Evolutionary conservation across 2,329 filamentous ascomycete genomes (phyloP).

Genomic region (Epichloe sylvatica): DNA sequence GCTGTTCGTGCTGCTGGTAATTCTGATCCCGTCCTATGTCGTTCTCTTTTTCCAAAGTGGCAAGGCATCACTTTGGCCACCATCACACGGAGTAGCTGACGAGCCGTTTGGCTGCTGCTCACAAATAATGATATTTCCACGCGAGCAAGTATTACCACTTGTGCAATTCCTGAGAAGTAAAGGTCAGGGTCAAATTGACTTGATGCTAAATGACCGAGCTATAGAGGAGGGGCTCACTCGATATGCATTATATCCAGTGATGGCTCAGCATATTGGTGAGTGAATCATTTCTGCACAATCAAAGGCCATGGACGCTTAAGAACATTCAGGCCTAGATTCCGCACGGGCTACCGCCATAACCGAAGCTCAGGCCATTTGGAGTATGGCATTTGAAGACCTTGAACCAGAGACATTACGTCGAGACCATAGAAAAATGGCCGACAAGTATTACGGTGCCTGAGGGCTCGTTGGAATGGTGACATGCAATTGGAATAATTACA

Average conservation of each 20-base stretch:
- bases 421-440: not conserved
- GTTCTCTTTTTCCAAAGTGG: not conserved
- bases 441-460: not conserved
- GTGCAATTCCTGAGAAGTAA: not conserved
- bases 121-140: not conserved
- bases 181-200: not conserved
- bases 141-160: not conserved
- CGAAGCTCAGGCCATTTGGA: slow-evolving; percentile 1
- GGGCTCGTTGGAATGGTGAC: not conserved
- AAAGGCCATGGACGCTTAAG: not conserved
- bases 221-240: not conserved
- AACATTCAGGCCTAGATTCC: not conserved
- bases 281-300: not conserved
- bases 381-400: not conserved
- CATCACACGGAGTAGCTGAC: not conserved
- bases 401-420: not conserved
- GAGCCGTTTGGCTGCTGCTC: slow-evolving; percentile 1
- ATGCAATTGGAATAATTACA: no score
- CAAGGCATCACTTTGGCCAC: not conserved
- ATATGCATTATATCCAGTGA: not conserved
- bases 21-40: not conserved
- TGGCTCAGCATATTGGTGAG: not conserved
- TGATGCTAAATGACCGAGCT: not conserved
- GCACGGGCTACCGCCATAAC: not conserved
- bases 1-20: not conserved